Evolutionary conservation across 495 filamentous ascomycete genomes (phyloP), one percentile per base, ranked within the genome.

Genomic region (Xylaria sp.): DNA sequence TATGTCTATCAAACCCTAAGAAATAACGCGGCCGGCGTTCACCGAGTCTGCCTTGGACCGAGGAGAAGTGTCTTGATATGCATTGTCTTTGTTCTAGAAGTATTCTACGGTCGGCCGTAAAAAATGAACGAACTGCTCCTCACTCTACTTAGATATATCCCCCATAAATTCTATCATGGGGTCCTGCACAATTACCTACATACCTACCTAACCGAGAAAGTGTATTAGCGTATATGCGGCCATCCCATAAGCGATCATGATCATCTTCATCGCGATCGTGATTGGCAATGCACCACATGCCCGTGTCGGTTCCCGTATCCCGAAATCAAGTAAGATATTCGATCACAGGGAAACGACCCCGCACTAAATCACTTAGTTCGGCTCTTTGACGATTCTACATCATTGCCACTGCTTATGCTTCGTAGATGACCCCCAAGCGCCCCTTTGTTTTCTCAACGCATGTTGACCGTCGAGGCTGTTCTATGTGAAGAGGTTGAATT

Each of bases 121-220:
- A 26, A 26, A 2, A 19, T 5, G 24, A 33, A 43, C 59, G 62
- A 65, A 24, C 62, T 63, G 3, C 33, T 43, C 21, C 33, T 43
- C 21, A 11, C 26, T 44, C 41, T 4, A 15, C 7, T 0, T 21
- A 33, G 14, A 15, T 19, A 64, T 17, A 64, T 52, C 62, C 44
- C 44, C 44, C 44, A 29, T 33, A 31, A 52, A 65, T 65, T 44
- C 62, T 65, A 44, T 24, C 44, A n/a, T 63, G 40, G 37, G 24
- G 61, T 33, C 41, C 61, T 64, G 41, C 62, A 43, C 44, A 17
- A 65, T 65, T 65, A 43, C 37, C 52, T 31, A 46, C 43, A 65
- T 35, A 37, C 61, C 21, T 48, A 46, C 61, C 61, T 64, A 52
- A 31, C 37, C 41, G n/a, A 26, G 61, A 63, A 59, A 21, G 29